Base-by-base conservation (phyloP, 2,329 filamentous ascomycete genomes). In the Knufia petricola region DNA sequence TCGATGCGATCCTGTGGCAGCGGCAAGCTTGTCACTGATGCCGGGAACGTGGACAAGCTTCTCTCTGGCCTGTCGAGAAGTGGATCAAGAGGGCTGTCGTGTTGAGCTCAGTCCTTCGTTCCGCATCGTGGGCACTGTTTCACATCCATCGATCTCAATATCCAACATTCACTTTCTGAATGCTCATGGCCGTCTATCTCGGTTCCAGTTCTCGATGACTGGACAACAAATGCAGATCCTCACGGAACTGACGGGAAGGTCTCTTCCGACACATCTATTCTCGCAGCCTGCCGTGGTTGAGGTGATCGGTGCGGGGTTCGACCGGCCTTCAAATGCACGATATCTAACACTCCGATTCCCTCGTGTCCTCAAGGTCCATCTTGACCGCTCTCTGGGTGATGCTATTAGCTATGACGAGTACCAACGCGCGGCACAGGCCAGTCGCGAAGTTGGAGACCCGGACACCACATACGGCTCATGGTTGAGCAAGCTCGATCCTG, bases 331-430 rank as follows among this genome's bases (percentile, higher is more conserved):
- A 3, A 82, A 84, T 59, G 80, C 78, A 10, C 73, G 73, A 1
- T 87, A 85, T 59, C 87, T 79, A 70, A 82, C 82, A 51, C 76
- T 87, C 46, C 76, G 88, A 1, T 94, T 94, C 59, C 84, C 88
- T 1, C 72, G 77, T 1, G 78, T 90, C 2, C 74, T 78, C 50
- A 94, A 89, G 59, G 72, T 94, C 8, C 87, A 94, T 58, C 77
- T 75, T 52, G 87, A 95, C 61, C 75, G 87, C 20, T 77, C 77
- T 1, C 85, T 77, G 60, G 69, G 73, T 19, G 84, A 94, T 50
- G 75, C 80, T 0, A 68, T 86, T 15, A 78, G 79, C 0, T 86
- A 89, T 53, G 64, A 74, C 1, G 81, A 87, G 46, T 69, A 95
- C 2, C 84, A 89, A 56, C 15, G 10, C 15, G 7, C 4, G 32